phyloP scores from a whole-genome alignment of 2,329 filamentous ascomycete species.

The Neophaeococcomyces mojaviensis region DNA sequence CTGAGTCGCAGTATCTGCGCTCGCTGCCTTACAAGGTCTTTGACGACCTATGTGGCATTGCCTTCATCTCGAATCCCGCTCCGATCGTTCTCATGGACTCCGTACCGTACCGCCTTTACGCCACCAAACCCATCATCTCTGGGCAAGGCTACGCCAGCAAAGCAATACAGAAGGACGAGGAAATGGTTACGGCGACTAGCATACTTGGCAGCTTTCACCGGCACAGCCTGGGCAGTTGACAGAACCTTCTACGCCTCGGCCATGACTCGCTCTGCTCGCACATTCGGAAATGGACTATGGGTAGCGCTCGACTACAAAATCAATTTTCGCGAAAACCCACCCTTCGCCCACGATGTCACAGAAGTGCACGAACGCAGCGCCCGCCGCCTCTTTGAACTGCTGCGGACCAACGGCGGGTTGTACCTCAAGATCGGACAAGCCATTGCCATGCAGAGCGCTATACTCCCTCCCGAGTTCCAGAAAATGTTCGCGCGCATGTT shows the following conservation, averaged over 20 bases:
- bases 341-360: constrained; percentile 62
- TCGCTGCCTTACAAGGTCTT: constrained; percentile 13
- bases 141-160: constrained; percentile 62
- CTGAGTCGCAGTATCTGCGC: constrained; percentile 17
- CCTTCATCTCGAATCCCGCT: constrained; percentile 5
- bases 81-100: constrained; percentile 16
- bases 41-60: neutral
- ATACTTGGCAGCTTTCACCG: constrained; percentile 53
- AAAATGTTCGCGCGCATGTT: constrained; percentile 96
- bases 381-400: constrained; percentile 69
- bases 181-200: constrained; percentile 72
- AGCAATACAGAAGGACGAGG: constrained; percentile 60
- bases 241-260: constrained; percentile 69
- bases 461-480: constrained; percentile 89
- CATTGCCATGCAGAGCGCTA: constrained; percentile 94
- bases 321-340: constrained; percentile 79
- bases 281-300: constrained; percentile 69
- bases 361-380: constrained; percentile 80
- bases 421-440: constrained; percentile 98
- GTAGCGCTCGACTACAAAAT: constrained; percentile 92
- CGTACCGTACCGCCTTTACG: constrained; percentile 43
- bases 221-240: constrained; percentile 62
- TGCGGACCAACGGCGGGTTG: constrained; percentile 80
- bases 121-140: constrained; percentile 75
- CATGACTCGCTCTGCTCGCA: constrained; percentile 68